Percentiles rank a stretch among this genome's conserved stretches.
Evolutionary conservation across 345 rosid genomes (phyloP).

Genomic region (Salix purpurea): DNA sequence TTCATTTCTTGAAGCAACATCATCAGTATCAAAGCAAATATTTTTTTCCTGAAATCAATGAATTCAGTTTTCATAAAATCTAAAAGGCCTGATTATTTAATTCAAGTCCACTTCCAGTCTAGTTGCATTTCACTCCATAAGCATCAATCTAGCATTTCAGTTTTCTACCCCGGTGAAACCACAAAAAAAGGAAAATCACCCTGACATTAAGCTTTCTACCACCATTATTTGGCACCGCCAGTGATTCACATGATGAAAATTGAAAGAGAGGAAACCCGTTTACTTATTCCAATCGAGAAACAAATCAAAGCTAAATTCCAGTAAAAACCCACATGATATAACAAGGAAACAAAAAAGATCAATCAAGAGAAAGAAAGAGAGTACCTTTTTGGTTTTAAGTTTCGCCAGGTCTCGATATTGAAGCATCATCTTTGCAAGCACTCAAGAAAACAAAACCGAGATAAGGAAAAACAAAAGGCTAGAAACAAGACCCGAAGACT

Average conservation of each 20-base stretch:
- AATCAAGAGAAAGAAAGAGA: not conserved
- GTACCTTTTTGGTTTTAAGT: conserved; percentile 48
- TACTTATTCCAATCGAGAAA: not conserved
- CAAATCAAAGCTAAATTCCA: not conserved
- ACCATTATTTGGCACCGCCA: no score
- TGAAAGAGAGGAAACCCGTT: no score
- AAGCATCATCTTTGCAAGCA: conserved; percentile 43
- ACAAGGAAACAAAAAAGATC: not conserved
- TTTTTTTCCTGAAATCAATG: not conserved
- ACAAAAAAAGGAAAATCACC: not conserved
- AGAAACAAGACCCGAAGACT: not conserved
- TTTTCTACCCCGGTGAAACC: not conserved
- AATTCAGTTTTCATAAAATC: not conserved
- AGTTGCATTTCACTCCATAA: not conserved
- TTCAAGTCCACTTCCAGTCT: not conserved
- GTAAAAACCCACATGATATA: not conserved
- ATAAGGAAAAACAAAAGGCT: not conserved
- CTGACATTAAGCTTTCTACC: no score
- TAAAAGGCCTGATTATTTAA: not conserved
- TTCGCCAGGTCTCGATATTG: conserved; percentile 36
- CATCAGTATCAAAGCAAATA: not conserved
- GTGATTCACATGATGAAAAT: not conserved
- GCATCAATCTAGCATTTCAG: not conserved
- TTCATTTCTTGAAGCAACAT: not conserved
- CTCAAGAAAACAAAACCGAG: no score